Conservation (phyloP, 306 rosid genomes). For the Arachis hypogaea region DNA sequence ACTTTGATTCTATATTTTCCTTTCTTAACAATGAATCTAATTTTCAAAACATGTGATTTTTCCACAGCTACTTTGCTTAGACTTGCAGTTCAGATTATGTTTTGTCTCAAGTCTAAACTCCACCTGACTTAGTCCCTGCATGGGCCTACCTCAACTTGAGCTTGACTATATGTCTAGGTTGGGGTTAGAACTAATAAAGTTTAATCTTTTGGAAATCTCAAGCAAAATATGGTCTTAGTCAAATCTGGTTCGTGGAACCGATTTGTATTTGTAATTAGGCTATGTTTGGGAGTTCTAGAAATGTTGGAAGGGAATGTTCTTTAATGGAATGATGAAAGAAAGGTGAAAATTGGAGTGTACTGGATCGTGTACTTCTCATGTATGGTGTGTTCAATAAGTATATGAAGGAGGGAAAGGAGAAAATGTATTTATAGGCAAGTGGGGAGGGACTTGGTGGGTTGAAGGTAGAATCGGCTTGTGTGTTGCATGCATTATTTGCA, state of each 20-base stretch:
- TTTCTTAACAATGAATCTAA: neutral
- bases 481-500: neutral
- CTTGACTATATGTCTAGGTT: neutral
- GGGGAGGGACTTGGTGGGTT: slow-evolving; percentile 1
- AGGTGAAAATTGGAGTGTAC: no score
- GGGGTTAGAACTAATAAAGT: neutral
- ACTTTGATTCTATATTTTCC: slow-evolving; percentile 17
- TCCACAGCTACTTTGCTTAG: neutral
- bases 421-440: neutral
- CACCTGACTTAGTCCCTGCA: neutral
- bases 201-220: neutral
- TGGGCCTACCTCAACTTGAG: neutral
- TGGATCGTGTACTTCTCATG: no score
- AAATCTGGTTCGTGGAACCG: neutral
- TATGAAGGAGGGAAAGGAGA: no score
- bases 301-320: no score
- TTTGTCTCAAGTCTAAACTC: neutral
- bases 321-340: no score
- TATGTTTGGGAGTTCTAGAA: no score
- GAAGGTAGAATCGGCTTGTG: slow-evolving; percentile 19
- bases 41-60: neutral
- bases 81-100: slow-evolving; percentile 5
- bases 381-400: no score
- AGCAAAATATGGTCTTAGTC: neutral
- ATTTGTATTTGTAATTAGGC: neutral